Evolutionary conservation across 805 yeast genomes (phyloP).

Genomic region (Candida verbasci): DNA sequence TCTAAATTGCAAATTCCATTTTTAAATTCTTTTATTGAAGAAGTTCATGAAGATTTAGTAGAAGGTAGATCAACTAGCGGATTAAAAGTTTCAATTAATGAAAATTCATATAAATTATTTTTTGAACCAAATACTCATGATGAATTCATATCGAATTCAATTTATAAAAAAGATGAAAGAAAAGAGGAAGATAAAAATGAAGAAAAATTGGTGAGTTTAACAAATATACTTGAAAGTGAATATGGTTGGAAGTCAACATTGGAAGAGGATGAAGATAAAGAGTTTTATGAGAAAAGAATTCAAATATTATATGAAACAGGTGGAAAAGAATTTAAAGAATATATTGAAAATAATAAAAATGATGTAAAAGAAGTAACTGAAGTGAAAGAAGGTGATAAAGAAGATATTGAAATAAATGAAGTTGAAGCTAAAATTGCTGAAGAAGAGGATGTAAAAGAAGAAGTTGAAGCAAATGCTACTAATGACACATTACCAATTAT

Average conservation of each 20-base stretch:
- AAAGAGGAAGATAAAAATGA: no score
- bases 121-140: conserved; percentile 80
- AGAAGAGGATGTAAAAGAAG: conserved; percentile 2
- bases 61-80: conserved; percentile 67
- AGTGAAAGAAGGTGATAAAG: not conserved
- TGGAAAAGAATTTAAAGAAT: conserved; percentile 23
- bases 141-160: conserved; percentile 62
- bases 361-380: conserved; percentile 1
- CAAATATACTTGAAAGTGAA: conserved; percentile 44
- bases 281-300: conserved; percentile 24
- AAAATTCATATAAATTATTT: conserved; percentile 72
- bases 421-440: conserved; percentile 1
- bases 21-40: conserved; percentile 53
- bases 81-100: conserved; percentile 72
- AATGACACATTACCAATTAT: conserved; percentile 43
- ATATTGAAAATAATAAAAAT: conserved; percentile 8
- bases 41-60: conserved; percentile 50
- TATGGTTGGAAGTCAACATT: conserved; percentile 52
- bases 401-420: conserved; percentile 1
- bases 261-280: conserved; percentile 32
- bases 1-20: conserved; percentile 77
- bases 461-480: conserved; percentile 10
- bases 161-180: conserved; percentile 39
- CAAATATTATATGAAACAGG: conserved; percentile 38
- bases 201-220: conserved; percentile 30